Conservation (phyloP, 345 rosid species). For the Salix viminalis region DNA sequence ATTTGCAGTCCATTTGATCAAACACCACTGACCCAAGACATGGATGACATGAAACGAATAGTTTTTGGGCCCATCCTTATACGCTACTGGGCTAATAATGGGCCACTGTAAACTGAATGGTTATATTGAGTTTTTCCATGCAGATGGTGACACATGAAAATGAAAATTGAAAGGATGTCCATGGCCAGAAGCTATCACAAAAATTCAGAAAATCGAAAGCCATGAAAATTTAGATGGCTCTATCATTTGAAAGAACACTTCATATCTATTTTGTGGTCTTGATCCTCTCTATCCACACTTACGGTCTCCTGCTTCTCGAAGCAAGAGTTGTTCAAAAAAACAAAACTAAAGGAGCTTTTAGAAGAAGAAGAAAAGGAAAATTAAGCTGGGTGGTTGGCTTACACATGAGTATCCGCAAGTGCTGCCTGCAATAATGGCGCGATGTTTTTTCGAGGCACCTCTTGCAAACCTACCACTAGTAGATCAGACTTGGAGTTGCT, state of each 20-base stretch:
- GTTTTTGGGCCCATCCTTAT: too few relatives aligned
- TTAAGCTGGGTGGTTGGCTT: slow-evolving; percentile 1
- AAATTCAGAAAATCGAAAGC: too few relatives aligned
- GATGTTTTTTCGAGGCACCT: slow-evolving; percentile 38
- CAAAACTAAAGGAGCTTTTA: neutral
- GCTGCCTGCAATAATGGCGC: slow-evolving; percentile 33
- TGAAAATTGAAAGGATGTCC: too few relatives aligned
- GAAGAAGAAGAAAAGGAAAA: neutral
- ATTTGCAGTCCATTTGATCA: too few relatives aligned
- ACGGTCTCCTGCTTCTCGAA: too few relatives aligned
- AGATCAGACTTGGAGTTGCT: slow-evolving; percentile 39
- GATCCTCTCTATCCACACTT: neutral
- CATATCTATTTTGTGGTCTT: neutral
- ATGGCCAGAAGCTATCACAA: too few relatives aligned
- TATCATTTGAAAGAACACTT: neutral
- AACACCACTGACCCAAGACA: too few relatives aligned
- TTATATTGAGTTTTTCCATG: too few relatives aligned
- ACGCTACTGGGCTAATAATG: too few relatives aligned
- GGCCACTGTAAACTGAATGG: too few relatives aligned
- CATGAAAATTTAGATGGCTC: neutral
- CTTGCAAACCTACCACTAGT: slow-evolving; percentile 49
- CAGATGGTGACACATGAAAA: too few relatives aligned
- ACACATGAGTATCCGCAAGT: slow-evolving; percentile 39
- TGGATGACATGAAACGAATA: too few relatives aligned
- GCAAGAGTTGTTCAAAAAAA: neutral